These are phyloP conservation scores for Naumovozyma baii DNA, from an alignment of 805 yeast species.

Conservation along the genomic window DNA sequence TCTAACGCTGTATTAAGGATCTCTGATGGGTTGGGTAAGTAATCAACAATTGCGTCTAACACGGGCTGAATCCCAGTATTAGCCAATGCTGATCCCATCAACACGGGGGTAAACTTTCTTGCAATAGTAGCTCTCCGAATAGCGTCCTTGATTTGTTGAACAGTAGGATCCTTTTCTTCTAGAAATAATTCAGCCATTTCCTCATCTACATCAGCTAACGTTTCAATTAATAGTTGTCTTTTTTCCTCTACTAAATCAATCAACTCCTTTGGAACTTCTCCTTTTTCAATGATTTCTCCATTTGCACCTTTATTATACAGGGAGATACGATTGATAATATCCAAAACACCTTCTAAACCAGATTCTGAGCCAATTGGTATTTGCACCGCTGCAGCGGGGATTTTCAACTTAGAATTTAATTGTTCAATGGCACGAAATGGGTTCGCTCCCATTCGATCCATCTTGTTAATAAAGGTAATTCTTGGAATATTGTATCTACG, in stretches of 20 bases:
- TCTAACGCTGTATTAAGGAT: slow-evolving; percentile 86
- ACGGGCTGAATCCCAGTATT: slow-evolving; percentile 94
- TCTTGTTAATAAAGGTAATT: slow-evolving; percentile 90
- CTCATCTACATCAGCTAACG: slow-evolving; percentile 95
- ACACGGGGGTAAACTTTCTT: slow-evolving; percentile 95
- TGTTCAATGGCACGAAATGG: slow-evolving; percentile 94
- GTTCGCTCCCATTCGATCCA: slow-evolving; percentile 99
- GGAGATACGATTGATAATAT: slow-evolving; percentile 80
- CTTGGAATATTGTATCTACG: slow-evolving; percentile 96
- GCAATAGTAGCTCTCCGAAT: slow-evolving; percentile 94
- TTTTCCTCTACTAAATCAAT: slow-evolving; percentile 81
- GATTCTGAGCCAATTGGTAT: slow-evolving; percentile 95
- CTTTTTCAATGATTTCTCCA: slow-evolving; percentile 69
- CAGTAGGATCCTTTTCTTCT: slow-evolving; percentile 82
- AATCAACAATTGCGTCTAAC: slow-evolving; percentile 90
- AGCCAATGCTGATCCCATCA: slow-evolving; percentile 98
- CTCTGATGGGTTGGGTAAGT: slow-evolving; percentile 91
- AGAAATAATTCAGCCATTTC: slow-evolving; percentile 88
- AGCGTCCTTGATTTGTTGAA: slow-evolving; percentile 75
- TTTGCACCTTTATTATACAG: slow-evolving; percentile 81
- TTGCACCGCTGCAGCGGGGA: slow-evolving; percentile 95
- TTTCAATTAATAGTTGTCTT: slow-evolving; percentile 77
- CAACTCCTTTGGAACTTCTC: slow-evolving; percentile 69
- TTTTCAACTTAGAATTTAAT: slow-evolving; percentile 74
- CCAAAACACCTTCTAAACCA: slow-evolving; percentile 78